Evolutionary conservation across 305 asterid genomes (phyloP).

Genomic region (Solanum hybrid): DNA sequence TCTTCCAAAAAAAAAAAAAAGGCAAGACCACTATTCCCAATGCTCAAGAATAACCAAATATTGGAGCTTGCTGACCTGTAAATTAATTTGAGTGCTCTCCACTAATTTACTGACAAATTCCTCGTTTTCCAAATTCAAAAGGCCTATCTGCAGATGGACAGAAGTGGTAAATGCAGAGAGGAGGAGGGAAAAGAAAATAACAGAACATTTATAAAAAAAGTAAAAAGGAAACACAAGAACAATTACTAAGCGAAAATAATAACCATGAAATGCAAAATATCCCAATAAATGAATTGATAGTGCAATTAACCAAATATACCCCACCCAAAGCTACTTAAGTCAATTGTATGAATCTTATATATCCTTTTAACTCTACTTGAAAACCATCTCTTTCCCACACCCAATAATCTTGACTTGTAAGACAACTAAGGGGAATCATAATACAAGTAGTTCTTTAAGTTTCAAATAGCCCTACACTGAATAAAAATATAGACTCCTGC

Average conservation of each 20-base stretch:
- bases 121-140: conserved; percentile 89
- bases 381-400: not conserved
- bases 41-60: not conserved
- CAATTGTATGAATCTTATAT: not conserved
- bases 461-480: not conserved
- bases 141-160: conserved; percentile 62
- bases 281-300: not conserved
- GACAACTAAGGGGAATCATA: not conserved
- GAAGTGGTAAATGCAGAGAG: not conserved
- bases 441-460: not conserved
- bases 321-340: not conserved
- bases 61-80: conserved; percentile 57
- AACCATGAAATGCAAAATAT: not conserved
- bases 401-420: not conserved
- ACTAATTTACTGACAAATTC: conserved; percentile 63
- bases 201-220: conserved; percentile 1
- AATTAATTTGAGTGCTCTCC: conserved; percentile 52
- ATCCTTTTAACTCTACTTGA: not conserved
- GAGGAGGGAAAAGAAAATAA: conserved; percentile 5
- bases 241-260: not conserved
- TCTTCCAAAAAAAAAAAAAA: not conserved
- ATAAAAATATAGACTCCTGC: not conserved
- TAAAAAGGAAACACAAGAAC: not conserved
- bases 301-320: not conserved
- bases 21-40: not conserved